Evolutionary conservation across 108 stramenopile genomes (phyloP).

Genomic region (Cyclostephanos invisitatus): DNA sequence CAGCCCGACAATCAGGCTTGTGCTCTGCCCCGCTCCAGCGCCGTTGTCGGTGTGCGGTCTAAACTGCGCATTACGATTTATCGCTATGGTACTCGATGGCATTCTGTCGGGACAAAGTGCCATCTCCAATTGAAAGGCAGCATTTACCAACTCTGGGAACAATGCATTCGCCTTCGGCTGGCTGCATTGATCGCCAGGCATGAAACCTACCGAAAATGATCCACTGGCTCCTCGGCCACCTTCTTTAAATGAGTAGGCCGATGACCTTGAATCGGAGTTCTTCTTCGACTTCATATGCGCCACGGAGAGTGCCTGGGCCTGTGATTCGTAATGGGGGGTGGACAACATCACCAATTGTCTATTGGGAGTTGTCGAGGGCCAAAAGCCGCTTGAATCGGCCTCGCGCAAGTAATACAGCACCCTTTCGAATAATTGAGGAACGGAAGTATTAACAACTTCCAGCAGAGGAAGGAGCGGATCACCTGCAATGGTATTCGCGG

Average conservation of each 20-base stretch:
- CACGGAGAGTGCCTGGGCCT: constrained; percentile 44
- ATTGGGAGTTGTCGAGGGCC: constrained; percentile 79
- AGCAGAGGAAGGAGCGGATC: constrained; percentile 25
- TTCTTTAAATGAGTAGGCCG: constrained; percentile 68
- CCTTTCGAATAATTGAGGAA: constrained; percentile 60
- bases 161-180: constrained; percentile 79
- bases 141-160: constrained; percentile 78
- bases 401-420: constrained; percentile 62
- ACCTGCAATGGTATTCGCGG: neutral
- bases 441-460: constrained; percentile 48
- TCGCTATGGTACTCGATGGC: constrained; percentile 93
- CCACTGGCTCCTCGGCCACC: constrained; percentile 79
- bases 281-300: constrained; percentile 49
- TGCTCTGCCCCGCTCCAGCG: constrained; percentile 91
- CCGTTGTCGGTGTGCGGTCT: constrained; percentile 91
- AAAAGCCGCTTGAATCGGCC: constrained; percentile 61
- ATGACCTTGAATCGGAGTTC: constrained; percentile 49
- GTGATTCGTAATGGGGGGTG: constrained; percentile 39
- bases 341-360: constrained; percentile 82
- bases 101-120: constrained; percentile 74
- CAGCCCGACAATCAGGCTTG: constrained; percentile 59
- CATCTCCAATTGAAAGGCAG: constrained; percentile 79
- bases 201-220: constrained; percentile 76
- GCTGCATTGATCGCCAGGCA: constrained; percentile 71
- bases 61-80: constrained; percentile 96